A percentile compares a stretch with the other conserved stretches of the same genome.
phyloP scores from a whole-genome alignment of 495 filamentous ascomycete species.

The Clavariopsis aquatica region DNA sequence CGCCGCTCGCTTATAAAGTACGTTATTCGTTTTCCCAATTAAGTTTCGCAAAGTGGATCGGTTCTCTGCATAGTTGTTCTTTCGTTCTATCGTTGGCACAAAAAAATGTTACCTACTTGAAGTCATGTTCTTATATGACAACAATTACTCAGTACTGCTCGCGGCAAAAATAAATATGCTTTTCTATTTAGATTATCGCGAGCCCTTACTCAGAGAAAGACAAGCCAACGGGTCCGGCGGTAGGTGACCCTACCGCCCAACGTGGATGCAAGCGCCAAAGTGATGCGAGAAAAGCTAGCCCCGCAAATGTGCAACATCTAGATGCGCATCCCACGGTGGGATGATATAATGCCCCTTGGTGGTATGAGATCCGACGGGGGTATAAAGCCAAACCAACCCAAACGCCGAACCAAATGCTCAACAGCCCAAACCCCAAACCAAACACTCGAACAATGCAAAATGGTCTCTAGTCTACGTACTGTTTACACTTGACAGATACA shows the following conservation, averaged over 20 bases:
- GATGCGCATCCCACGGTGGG: neutral
- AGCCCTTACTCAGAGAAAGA: neutral
- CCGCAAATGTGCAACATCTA: neutral
- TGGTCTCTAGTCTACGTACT: conserved; percentile 15
- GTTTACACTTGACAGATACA: conserved; percentile 37
- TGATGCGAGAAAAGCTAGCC: neutral
- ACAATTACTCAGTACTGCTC: too few species aligned
- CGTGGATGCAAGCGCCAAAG: neutral
- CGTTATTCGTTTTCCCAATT: too few species aligned
- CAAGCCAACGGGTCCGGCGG: neutral
- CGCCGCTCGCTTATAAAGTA: too few species aligned
- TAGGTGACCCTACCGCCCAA: neutral
- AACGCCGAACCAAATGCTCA: neutral
- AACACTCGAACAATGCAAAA: neutral
- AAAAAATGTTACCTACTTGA: too few species aligned
- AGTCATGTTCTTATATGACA: too few species aligned
- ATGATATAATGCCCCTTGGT: too few species aligned
- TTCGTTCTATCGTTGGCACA: too few species aligned
- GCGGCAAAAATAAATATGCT: too few species aligned
- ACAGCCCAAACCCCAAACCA: neutral
- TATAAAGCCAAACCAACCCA: neutral
- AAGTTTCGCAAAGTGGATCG: too few species aligned
- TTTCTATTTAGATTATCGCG: too few species aligned
- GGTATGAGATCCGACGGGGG: too few species aligned
- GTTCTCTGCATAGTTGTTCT: too few species aligned